Percentiles rank a stretch among this genome's conserved stretches.
Conservation (phyloP, 129 eudicot genomes). For the Mikania micrantha region DNA sequence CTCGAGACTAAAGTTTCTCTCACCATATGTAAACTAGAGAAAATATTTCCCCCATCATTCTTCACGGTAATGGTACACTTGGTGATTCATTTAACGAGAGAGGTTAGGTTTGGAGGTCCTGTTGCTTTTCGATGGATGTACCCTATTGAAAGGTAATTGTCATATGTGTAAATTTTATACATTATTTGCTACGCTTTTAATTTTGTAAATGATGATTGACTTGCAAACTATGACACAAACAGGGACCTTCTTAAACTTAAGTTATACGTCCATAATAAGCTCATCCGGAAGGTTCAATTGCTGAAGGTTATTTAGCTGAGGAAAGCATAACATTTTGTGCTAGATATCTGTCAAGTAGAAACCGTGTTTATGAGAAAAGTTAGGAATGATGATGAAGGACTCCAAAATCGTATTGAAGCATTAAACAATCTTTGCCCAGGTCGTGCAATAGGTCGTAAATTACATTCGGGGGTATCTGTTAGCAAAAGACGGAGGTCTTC, state of each 20-base stretch:
- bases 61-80: neutral
- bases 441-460: neutral
- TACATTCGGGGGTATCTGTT: too few relatives aligned
- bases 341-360: too few relatives aligned
- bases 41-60: neutral
- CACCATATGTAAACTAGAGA: neutral
- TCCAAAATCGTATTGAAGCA: neutral
- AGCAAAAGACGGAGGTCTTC: neutral
- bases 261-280: slow-evolving; percentile 2
- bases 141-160: neutral
- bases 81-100: neutral
- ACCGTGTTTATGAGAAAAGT: too few relatives aligned
- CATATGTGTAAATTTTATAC: neutral
- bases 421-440: neutral
- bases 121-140: neutral
- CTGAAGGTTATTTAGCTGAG: too few relatives aligned
- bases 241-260: neutral
- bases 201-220: neutral
- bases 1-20: neutral
- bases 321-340: too few relatives aligned
- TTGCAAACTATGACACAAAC: neutral
- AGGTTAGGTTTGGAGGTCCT: neutral
- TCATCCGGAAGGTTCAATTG: too few relatives aligned
- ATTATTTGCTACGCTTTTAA: neutral
- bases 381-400: slow-evolving; percentile 8